Conservation (phyloP, 2,329 filamentous ascomycete genomes). For the Alternaria longipes region DNA sequence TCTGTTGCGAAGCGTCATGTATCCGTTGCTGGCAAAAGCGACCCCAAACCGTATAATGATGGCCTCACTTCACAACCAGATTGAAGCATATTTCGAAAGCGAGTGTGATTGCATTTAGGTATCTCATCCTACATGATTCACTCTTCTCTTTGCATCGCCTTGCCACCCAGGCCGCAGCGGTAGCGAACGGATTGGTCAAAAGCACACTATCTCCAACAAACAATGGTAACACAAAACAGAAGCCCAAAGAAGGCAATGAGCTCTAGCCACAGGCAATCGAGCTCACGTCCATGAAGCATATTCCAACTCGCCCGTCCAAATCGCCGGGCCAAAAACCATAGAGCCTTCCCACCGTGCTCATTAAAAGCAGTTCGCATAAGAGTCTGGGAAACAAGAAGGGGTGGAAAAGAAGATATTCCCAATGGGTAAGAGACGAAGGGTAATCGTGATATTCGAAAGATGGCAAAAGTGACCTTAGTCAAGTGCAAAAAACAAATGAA, state of each 20-base stretch:
- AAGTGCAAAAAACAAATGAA: slow-evolving; percentile 39
- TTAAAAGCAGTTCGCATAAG: slow-evolving; percentile 47
- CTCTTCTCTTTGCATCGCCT: slow-evolving; percentile 21
- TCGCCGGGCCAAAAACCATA: slow-evolving; percentile 26
- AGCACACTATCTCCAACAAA: slow-evolving; percentile 10
- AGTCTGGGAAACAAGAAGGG: slow-evolving; percentile 32
- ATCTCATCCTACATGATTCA: slow-evolving; percentile 45
- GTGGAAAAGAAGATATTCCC: slow-evolving; percentile 37
- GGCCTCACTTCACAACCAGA: background rate
- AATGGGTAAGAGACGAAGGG: slow-evolving; percentile 41
- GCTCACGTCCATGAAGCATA: slow-evolving; percentile 39
- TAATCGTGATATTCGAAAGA: slow-evolving; percentile 38
- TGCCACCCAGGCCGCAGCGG: slow-evolving; percentile 18
- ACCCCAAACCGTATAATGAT: background rate
- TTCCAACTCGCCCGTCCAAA: slow-evolving; percentile 22
- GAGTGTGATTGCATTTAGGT: slow-evolving; percentile 51
- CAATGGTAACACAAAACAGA: slow-evolving; percentile 26
- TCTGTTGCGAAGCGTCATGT: background rate
- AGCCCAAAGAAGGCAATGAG: slow-evolving; percentile 48
- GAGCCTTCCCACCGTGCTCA: slow-evolving; percentile 43
- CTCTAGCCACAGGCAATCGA: slow-evolving; percentile 47
- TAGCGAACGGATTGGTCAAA: slow-evolving; percentile 21
- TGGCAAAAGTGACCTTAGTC: slow-evolving; percentile 29
- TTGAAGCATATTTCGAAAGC: slow-evolving; percentile 24
- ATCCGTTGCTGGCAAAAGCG: background rate